phyloP scores from a whole-genome alignment of 352 stramenopile species.

The Globisporangium radiosum region DNA sequence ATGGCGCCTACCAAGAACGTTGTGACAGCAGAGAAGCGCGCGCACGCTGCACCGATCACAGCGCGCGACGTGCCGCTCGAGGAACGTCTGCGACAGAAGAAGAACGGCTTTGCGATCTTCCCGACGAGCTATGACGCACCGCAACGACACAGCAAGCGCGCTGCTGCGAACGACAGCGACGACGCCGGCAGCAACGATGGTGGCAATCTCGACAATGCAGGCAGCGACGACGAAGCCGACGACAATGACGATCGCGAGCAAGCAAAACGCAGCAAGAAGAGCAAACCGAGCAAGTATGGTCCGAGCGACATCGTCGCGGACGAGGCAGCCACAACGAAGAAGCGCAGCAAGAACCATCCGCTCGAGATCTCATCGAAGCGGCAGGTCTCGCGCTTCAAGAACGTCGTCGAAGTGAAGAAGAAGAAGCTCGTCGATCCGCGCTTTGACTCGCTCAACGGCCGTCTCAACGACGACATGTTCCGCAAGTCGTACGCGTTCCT shows the following conservation, averaged over 20 bases:
- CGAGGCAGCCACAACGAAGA: slow-evolving; percentile 15
- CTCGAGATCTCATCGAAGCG: slow-evolving; percentile 82
- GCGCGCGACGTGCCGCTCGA: slow-evolving; percentile 70
- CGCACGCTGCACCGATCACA: background rate
- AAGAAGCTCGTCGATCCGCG: slow-evolving; percentile 70
- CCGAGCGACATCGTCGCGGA: slow-evolving; percentile 6
- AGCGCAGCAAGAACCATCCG: slow-evolving; percentile 77
- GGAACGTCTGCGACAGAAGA: slow-evolving; percentile 71
- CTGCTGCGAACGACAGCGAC: background rate
- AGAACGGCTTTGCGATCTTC: slow-evolving; percentile 54
- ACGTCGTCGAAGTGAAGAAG: slow-evolving; percentile 83
- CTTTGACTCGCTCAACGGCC: slow-evolving; percentile 79
- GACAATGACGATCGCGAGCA: background rate
- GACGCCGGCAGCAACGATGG: background rate
- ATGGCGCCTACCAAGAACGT: slow-evolving; percentile 7
- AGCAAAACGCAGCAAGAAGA: slow-evolving; percentile 6
- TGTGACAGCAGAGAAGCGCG: slow-evolving; percentile 6
- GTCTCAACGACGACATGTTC: slow-evolving; percentile 87
- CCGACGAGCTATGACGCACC: slow-evolving; percentile 4
- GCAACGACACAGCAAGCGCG: too few species aligned
- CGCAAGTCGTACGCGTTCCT: slow-evolving; percentile 86
- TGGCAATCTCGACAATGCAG: background rate
- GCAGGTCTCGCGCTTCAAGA: slow-evolving; percentile 66
- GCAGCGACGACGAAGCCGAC: background rate
- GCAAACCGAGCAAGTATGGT: slow-evolving; percentile 13